Evolutionary conservation across 345 rosid genomes (phyloP).

Genomic region (Linum usitatissimum): DNA sequence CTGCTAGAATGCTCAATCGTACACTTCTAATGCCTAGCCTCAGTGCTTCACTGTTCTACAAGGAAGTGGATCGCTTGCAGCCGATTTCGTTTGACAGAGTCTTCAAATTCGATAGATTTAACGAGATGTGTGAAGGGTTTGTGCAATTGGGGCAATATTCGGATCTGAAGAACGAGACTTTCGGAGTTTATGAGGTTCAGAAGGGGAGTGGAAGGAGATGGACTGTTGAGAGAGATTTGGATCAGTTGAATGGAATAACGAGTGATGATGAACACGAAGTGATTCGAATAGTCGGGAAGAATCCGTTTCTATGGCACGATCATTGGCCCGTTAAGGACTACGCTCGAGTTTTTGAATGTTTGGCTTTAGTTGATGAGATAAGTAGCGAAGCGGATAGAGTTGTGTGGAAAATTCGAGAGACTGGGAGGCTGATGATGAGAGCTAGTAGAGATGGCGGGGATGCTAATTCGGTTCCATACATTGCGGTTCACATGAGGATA

Average conservation of each 20-base stretch:
- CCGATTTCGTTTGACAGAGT: slow-evolving; percentile 76
- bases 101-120: slow-evolving; percentile 60
- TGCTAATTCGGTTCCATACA: slow-evolving; percentile 25
- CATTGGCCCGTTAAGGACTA: slow-evolving; percentile 94
- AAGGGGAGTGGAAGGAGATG: slow-evolving; percentile 99
- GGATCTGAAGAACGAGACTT: slow-evolving; percentile 37
- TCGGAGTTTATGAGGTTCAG: slow-evolving; percentile 30
- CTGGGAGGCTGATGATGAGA: slow-evolving; percentile 35
- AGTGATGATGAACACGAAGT: slow-evolving; percentile 48
- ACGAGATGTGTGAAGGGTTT: slow-evolving; percentile 63
- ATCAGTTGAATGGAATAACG: slow-evolving; percentile 41
- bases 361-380: slow-evolving; percentile 65
- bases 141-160: slow-evolving; percentile 54
- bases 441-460: slow-evolving; percentile 1
- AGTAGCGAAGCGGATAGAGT: slow-evolving; percentile 67
- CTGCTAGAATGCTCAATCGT: slow-evolving; percentile 73
- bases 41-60: slow-evolving; percentile 88
- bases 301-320: slow-evolving; percentile 96
- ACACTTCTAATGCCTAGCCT: slow-evolving; percentile 90
- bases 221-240: slow-evolving; percentile 67
- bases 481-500: slow-evolving; percentile 94
- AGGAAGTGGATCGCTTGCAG: slow-evolving; percentile 66
- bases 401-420: slow-evolving; percentile 52
- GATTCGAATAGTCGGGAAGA: slow-evolving; percentile 61
- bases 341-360: slow-evolving; percentile 77